Percentiles rank a stretch among this genome's conserved stretches.
Conservation (phyloP, 768 basidiomycete species). For the Mycena kentingensis region DNA sequence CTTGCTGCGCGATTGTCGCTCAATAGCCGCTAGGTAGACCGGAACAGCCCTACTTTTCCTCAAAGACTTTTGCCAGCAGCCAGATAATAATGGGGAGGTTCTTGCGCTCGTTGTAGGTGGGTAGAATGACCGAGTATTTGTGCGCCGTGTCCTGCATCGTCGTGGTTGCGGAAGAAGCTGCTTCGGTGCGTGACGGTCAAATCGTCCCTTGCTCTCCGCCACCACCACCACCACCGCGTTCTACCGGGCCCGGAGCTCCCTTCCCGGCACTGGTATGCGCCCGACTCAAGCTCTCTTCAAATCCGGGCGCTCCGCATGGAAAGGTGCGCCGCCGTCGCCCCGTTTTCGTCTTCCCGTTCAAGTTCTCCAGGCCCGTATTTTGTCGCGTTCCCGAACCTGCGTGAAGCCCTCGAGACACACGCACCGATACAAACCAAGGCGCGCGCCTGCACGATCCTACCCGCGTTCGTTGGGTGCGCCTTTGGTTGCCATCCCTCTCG, state of each 20-base stretch:
- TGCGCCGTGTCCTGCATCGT: slow-evolving; percentile 71
- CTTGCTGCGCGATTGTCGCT: slow-evolving; percentile 37
- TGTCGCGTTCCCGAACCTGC: slow-evolving; percentile 86
- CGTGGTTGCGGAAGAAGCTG: too few relatives aligned
- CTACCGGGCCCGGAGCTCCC: too few relatives aligned
- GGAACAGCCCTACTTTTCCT: slow-evolving; percentile 61
- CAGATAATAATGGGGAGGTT: slow-evolving; percentile 88
- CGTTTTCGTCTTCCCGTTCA: neutral
- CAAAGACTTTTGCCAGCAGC: slow-evolving; percentile 78
- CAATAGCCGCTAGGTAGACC: neutral
- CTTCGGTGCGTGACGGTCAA: too few relatives aligned
- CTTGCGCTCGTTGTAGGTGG: slow-evolving; percentile 93
- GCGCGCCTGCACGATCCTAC: slow-evolving; percentile 88
- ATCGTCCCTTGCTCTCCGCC: too few relatives aligned
- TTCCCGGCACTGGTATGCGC: too few relatives aligned
- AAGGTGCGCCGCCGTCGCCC: slow-evolving; percentile 47
- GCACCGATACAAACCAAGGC: slow-evolving; percentile 88
- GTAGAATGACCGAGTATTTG: slow-evolving; percentile 91
- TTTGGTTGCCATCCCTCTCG: neutral
- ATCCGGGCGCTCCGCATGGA: slow-evolving; percentile 81
- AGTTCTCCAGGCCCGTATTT: slow-evolving; percentile 80
- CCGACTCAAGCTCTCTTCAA: slow-evolving; percentile 60
- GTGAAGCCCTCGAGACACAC: slow-evolving; percentile 77
- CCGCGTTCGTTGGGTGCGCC: slow-evolving; percentile 91
- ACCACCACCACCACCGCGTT: too few relatives aligned